phyloP scores from a whole-genome alignment of 148 eudicot genomes.

The Euryodendron excelsum region DNA sequence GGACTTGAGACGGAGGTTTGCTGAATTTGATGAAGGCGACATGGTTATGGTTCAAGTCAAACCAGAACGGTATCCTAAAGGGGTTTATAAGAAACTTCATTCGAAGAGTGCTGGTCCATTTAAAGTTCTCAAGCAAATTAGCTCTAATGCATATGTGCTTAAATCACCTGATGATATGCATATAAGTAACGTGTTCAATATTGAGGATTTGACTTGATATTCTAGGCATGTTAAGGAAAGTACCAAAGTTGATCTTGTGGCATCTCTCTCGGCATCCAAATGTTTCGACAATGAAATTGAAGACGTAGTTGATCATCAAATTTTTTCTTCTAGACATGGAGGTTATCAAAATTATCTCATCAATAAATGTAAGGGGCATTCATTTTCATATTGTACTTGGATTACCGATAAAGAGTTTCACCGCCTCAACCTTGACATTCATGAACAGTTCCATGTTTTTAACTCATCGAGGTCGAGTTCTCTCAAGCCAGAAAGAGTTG shows the following conservation, averaged over 20 bases:
- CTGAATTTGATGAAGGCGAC: not conserved
- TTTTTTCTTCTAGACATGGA: not conserved
- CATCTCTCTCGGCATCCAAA: not conserved
- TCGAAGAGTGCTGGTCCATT: not conserved
- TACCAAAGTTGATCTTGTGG: not conserved
- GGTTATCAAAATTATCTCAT: not conserved
- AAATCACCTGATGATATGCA: not conserved
- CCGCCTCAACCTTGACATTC: not conserved
- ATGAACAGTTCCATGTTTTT: not conserved
- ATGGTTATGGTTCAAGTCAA: constrained; percentile 1
- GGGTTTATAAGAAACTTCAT: not conserved
- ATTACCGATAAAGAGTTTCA: not conserved
- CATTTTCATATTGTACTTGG: constrained; percentile 4
- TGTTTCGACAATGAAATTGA: not conserved
- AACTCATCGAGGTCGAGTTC: not conserved
- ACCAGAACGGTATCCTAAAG: not conserved
- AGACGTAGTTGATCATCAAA: not conserved
- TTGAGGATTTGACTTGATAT: not conserved
- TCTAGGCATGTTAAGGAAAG: not conserved
- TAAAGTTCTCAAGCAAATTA: not conserved
- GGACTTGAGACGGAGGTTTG: not conserved
- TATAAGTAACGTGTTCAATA: not conserved
- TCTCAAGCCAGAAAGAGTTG: constrained; percentile 1
- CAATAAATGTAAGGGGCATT: not conserved
- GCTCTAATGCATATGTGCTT: constrained; percentile 4